Base-by-base conservation (phyloP, 2,329 filamentous ascomycete genomes). In the Nemania bipapillata region DNA sequence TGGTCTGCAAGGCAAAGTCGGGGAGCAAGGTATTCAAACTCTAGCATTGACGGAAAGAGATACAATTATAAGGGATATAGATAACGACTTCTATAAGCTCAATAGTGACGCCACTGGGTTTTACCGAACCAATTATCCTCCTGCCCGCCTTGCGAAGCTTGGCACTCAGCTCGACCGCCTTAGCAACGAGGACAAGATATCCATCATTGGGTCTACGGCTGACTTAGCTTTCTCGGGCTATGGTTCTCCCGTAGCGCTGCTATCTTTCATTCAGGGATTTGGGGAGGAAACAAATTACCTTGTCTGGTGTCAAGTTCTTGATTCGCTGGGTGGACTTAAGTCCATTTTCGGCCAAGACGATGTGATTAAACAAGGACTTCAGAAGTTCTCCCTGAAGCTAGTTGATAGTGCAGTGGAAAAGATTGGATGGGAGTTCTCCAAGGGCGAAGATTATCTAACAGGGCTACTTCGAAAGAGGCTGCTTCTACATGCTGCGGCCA, bases 81-180 rank as follows among this genome's bases (percentile, higher is more conserved):
- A 93, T 73, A 87, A 91, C 53, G 86, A 88, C 45, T 97, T 97
- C 80, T 99, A 98, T 83, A 96, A 97, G 83, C 85, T 99, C 76
- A 99, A 99, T 84, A 90, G 91, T 69, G 89, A 95, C 63, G 92
- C 95, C 66, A 94, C 91, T 59, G 95, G 94, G 28, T 97, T 89
- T 77, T 98, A 96, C 83, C 89, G 94, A 69, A 96, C 95, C 56
- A 97, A 97, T 81, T 97, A 98, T 78, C 93, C 96, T 4, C 90
- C 93, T n/a, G 85, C 89, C 71, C 90, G 95, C 55, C 86, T 99
- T 47, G 88, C 87, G 45, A 93, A 93, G 81, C 89, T 99, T 26
- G 92, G 92, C 66, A 87, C 89, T 61, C 90, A 92, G 74, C 90
- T 94, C 17, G 86, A 92, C 73, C 89, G 90, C 73, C 86, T 99